Percentiles rank a stretch among this genome's conserved stretches.
phyloP scores from a whole-genome alignment of 257 asterid genomes.

The Leptodermis oblonga region DNA sequence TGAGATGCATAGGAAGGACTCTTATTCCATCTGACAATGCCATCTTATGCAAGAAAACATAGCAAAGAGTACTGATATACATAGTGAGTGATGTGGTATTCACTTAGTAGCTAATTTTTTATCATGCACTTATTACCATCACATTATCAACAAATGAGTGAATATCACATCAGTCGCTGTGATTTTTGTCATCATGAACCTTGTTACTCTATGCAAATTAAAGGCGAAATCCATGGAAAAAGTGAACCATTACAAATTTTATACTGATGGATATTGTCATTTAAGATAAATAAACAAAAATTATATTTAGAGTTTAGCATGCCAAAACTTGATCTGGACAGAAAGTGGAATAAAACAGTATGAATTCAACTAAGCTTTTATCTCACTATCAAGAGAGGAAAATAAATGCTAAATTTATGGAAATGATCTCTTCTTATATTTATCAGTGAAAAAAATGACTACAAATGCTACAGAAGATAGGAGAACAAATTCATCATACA shows the following conservation, averaged over 20 bases:
- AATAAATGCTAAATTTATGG: background rate
- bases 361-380: too few species aligned
- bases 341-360: background rate
- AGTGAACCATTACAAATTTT: background rate
- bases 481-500: slow-evolving; percentile 7
- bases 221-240: background rate
- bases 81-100: too few species aligned
- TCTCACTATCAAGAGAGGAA: background rate
- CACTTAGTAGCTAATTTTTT: too few species aligned
- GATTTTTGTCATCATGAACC: too few species aligned
- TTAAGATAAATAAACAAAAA: background rate
- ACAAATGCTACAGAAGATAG: background rate
- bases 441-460: background rate
- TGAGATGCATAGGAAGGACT: background rate
- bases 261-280: background rate
- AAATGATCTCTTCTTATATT: background rate
- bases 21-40: background rate
- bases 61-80: too few species aligned
- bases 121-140: too few species aligned
- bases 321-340: background rate
- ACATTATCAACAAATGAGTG: too few species aligned
- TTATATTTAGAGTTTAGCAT: background rate
- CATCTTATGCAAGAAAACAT: background rate
- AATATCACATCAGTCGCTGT: too few species aligned
- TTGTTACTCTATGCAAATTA: background rate